Evolutionary conservation across 768 basidiomycete species (phyloP), one percentile per base, ranked within the genome.

Genomic region (Xerocomellus dryophilus): DNA sequence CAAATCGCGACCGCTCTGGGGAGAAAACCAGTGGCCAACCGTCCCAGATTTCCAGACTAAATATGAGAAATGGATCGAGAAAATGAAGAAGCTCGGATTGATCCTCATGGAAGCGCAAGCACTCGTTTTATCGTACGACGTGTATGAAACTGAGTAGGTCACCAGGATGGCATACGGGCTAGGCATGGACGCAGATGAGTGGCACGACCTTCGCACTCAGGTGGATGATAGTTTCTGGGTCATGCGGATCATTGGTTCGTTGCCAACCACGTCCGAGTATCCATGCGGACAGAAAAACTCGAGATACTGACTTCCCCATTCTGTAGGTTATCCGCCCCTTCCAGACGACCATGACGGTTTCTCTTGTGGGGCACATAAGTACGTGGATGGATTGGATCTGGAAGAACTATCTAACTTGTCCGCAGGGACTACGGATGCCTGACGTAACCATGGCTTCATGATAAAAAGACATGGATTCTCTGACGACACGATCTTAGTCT

Each of bases 321-420:
- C 14, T 43, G 35, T 48, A 90, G 88, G 92, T 4, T 97, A 97
- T 64, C 94, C 94, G 3, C 90, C 90, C 1, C 78, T 97, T 20
- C 90, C 93, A 0, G 74, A 81, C 29, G 81, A 85, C 43, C 80
- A 90, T 49, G 85, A 91, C 34, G 93, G 93, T 3, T 82, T 89
- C 65, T 93, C 90, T 15, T 96, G 93, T 62, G 93, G 93, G 25
- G 89, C 88, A 23, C 93, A 97, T 73, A 93, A 86, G 91, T 92
- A 63, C 66, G 55, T 27, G 14, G 29, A 36, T 47, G 7, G 29
- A n/a, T n/a, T 12, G 17, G 12, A 31, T 29, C 20, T 25, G 35
- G 12, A 32, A 36, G 34, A 50, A 45, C 7, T 9, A 36, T 48
- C 43, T 60, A 44, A 66, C 46, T 31, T 10, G 42, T 36, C 31